These are phyloP conservation scores for Diplocarpon mali DNA, from an alignment of 2,329 filamentous ascomycete genomes.

Conservation along the genomic window DNA sequence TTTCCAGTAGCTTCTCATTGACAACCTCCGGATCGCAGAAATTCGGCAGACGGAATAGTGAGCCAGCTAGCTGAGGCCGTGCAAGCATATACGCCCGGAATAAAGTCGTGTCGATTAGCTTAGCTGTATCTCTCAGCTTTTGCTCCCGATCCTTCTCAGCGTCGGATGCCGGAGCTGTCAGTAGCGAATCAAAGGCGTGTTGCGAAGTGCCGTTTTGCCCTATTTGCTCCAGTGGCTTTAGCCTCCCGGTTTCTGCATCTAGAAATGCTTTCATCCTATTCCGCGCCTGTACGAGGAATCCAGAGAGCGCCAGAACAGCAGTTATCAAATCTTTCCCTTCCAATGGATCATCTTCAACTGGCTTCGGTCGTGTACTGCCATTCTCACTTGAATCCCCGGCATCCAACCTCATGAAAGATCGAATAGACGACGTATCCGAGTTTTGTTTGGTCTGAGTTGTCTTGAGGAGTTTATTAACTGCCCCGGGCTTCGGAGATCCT, in stretches of 20 bases:
- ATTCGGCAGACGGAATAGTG: conserved; percentile 89
- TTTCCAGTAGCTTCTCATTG: conserved; percentile 82
- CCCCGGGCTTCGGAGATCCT: conserved; percentile 27
- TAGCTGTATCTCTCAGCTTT: conserved; percentile 65
- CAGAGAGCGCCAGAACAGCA: conserved; percentile 73
- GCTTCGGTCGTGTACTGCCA: conserved; percentile 38
- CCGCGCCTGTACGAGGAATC: conserved; percentile 80
- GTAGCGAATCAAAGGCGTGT: conserved; percentile 43
- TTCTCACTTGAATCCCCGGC: conserved; percentile 41
- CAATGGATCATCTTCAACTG: conserved; percentile 40
- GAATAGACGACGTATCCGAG: conserved; percentile 45
- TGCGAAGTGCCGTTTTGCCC: conserved; percentile 34
- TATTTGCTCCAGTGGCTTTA: conserved; percentile 38
- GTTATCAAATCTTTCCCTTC: conserved; percentile 76
- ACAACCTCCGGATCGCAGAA: conserved; percentile 96
- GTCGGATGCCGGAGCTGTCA: conserved; percentile 33
- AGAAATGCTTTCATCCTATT: conserved; percentile 50
- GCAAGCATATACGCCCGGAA: conserved; percentile 95
- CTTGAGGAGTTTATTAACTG: conserved; percentile 30
- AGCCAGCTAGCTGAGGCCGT: conserved; percentile 70
- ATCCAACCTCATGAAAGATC: conserved; percentile 43
- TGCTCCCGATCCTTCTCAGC: conserved; percentile 50
- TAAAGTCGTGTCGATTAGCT: conserved; percentile 82
- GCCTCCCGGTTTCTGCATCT: conserved; percentile 49
- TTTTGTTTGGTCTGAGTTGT: conserved; percentile 26